Base-by-base conservation (phyloP, 805 yeast genomes). In the Maudiozyma bulderi region DNA sequence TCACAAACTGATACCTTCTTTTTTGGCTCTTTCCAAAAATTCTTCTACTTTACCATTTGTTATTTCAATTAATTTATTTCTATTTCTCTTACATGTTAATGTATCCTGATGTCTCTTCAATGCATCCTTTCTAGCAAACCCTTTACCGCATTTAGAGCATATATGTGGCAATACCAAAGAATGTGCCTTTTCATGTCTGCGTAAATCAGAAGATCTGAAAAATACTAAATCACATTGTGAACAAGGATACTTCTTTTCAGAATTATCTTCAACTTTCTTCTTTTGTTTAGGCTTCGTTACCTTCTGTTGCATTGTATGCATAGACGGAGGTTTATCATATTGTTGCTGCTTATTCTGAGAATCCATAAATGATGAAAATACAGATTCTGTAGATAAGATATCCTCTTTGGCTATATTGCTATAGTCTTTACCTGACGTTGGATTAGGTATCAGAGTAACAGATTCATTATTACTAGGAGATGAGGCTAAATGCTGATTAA, bases 91-190 rank as follows among this genome's bases (percentile, higher is more conserved):
- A 68, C 95, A 85, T 0, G 93, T 85, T 52, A 82, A 67, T 0
- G 95, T 85, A 46, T 83, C 84, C 48, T 72, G 71, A 63, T 85
- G 95, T 55, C 95, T 71, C 61, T 84, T 85, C 56, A 85, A 69
- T 0, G 93, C 93, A 66, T 85, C 95, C 57, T 83, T 84, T 44
- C 95, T 69, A 1, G 93, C 91, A 72, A 85, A 85, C 0, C 93
- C 90, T 59, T 85, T 85, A 37, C 86, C 87, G 68, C 95, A 85
- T 14, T 73, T 67, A 6, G 82, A 78, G 65, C 95, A 85, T 44
- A 84, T 78, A 59, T 86, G 82, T 0, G 91, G 90, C 8, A 86
- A 77, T 1, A 82, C 78, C 28, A 80, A 60, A 44, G 82, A 66
- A 65, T 85, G 95, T 41, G 83, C 86, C 59, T 84, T 80, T 57